phyloP scores from a whole-genome alignment of 2,329 filamentous ascomycete species.

The Madurella mycetomatis region DNA sequence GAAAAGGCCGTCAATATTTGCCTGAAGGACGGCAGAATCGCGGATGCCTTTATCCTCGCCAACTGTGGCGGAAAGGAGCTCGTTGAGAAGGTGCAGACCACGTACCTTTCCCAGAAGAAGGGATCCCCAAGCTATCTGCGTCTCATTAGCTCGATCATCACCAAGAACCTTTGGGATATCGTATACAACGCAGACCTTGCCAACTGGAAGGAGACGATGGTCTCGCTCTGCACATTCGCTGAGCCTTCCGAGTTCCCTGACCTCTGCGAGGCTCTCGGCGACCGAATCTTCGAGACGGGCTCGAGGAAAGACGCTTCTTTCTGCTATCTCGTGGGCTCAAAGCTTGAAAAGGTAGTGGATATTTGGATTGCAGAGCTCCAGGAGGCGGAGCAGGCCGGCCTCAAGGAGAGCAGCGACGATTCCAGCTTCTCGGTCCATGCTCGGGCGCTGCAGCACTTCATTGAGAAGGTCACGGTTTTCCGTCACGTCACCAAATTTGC shows the following conservation, averaged over 20 bases:
- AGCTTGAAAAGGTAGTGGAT: constrained; percentile 91
- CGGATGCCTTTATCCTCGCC: constrained; percentile 96
- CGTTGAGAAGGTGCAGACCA: constrained; percentile 87
- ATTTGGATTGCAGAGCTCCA: constrained; percentile 92
- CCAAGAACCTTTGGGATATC: constrained; percentile 96
- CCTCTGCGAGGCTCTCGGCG: constrained; percentile 89
- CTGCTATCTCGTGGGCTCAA: constrained; percentile 93
- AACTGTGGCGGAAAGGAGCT: constrained; percentile 93
- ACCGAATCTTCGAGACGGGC: constrained; percentile 75
- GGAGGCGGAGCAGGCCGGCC: constrained; percentile 71
- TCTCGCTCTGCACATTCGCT: constrained; percentile 90
- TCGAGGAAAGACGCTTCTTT: constrained; percentile 88
- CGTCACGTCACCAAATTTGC: constrained; percentile 88
- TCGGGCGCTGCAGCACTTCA: constrained; percentile 81
- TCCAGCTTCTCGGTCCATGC: constrained; percentile 91
- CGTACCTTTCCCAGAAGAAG: constrained; percentile 80
- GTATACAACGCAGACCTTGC: constrained; percentile 91
- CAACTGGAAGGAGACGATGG: constrained; percentile 98
- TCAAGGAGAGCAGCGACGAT: constrained; percentile 65
- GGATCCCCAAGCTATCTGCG: constrained; percentile 88
- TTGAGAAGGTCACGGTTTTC: constrained; percentile 98
- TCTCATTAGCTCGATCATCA: constrained; percentile 83
- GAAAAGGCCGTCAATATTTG: constrained; percentile 85
- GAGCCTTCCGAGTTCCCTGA: constrained; percentile 88
- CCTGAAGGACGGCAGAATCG: constrained; percentile 81